Base-by-base conservation (phyloP, 2,329 filamentous ascomycete species). In the Sordariomycetes sp. region DNA sequence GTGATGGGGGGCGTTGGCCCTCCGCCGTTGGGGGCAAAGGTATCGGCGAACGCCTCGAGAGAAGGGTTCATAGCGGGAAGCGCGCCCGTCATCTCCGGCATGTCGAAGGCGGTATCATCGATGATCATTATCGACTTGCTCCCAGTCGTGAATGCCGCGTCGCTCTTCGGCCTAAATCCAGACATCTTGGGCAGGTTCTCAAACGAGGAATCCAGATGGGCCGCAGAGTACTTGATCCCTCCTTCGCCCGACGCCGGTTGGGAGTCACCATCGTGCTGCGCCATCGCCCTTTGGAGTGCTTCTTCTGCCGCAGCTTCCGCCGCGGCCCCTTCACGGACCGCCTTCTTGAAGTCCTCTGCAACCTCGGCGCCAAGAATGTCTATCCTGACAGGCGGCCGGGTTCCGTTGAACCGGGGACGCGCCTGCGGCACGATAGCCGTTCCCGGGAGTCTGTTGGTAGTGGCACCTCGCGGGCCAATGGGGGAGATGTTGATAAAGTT, bases 121-220 rank as follows among this genome's bases (percentile, higher is more conserved):
- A 96, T 84, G 66, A 96, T 95, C 58, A 96, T 80, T 63, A 96
- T 95, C 0, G 90, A 96, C 67, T 92, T 87, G 75, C 90, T 96
- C n/a, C 90, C 89, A 12, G 79, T 78, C 0, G 90, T 94, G 52
- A 93, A 81, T 6, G 71, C 80, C 63, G 76, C 75, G 60, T 83
- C 80, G 61, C 80, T 83, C 14, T 69, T 64, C 1, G 79, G 77
- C 52, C 79, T 71, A 58, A 54, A 54, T 18, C 40, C n/a, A 16
- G 55, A 24, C 37, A 25, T 16, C 34, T 57, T 57, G 5, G 55
- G 55, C 2, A 63, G 59, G 18, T 67, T 25, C 18, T 24, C 61
- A 51, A 52, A 43, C 40, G 58, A 51, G 11, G 72, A 73, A 25
- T 76, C 74, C 63, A 78, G 66, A 58, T 75, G 72, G 14, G 74